A percentile compares a stretch with the other conserved stretches of the same genome.
Evolutionary conservation across 441 rosid genomes (phyloP).

Genomic region (Mallotus repandus): DNA sequence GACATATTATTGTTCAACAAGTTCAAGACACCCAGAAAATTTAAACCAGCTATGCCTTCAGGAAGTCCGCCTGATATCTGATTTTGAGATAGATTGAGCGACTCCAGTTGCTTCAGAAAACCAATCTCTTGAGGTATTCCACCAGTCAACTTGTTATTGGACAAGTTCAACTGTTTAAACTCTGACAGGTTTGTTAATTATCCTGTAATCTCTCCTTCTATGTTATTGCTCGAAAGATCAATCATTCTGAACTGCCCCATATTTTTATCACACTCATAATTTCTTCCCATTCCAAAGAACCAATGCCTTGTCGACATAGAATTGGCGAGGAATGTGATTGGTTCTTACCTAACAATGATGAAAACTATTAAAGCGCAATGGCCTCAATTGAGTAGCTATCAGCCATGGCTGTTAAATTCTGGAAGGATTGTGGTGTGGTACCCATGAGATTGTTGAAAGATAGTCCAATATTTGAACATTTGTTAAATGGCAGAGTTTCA

Average conservation of each 20-base stretch:
- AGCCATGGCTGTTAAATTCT: conserved; percentile 9
- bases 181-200: no score
- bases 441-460: not conserved
- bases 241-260: not conserved
- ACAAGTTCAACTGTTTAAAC: no score
- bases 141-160: no score
- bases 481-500: not conserved
- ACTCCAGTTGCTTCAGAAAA: not conserved
- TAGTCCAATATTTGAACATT: not conserved
- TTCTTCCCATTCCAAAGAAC: conserved; percentile 2
- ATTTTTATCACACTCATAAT: not conserved
- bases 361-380: no score
- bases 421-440: conserved; percentile 4
- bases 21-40: not conserved
- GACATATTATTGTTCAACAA: conserved; percentile 6
- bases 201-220: no score
- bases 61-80: conserved; percentile 5
- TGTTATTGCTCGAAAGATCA: not conserved
- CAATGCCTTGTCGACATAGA: not conserved
- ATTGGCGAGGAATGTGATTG: no score
- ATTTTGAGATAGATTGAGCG: conserved; percentile 12
- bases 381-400: no score
- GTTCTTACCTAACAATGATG: no score
- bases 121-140: not conserved
- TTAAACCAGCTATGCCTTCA: not conserved